These are phyloP conservation scores for Populus hybrid DNA, from an alignment of 441 rosid species.

Conservation along the genomic window DNA sequence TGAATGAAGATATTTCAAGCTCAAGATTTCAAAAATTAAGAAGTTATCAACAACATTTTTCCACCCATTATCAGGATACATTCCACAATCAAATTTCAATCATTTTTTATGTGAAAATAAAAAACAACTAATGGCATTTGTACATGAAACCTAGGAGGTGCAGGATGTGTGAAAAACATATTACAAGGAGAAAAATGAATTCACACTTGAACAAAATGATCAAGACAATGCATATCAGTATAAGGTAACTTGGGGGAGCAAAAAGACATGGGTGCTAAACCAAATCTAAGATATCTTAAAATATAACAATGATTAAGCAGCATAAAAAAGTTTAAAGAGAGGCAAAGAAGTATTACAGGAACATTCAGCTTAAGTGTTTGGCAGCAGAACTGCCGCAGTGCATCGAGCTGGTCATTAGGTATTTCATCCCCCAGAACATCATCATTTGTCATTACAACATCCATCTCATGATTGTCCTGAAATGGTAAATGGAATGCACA, in stretches of 20 bases:
- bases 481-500: conserved; percentile 14
- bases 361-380: conserved; percentile 61
- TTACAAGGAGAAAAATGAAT: background rate
- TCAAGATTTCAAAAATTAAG: background rate
- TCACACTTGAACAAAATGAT: background rate
- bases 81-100: background rate
- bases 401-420: conserved; percentile 73
- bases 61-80: background rate
- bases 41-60: background rate
- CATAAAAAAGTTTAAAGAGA: conserved; percentile 9
- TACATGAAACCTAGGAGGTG: background rate
- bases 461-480: conserved; percentile 65
- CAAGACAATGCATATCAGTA: background rate
- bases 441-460: conserved; percentile 81
- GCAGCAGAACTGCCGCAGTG: conserved; percentile 65
- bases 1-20: background rate
- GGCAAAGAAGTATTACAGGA: conserved; percentile 48
- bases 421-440: conserved; percentile 97
- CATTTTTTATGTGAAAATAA: background rate
- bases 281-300: background rate
- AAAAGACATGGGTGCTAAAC: background rate
- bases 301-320: conserved; percentile 4
- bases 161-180: background rate
- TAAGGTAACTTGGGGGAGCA: background rate
- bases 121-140: background rate